Evolutionary conservation across 768 basidiomycete species (phyloP).

Genomic region (Suillus plorans): DNA sequence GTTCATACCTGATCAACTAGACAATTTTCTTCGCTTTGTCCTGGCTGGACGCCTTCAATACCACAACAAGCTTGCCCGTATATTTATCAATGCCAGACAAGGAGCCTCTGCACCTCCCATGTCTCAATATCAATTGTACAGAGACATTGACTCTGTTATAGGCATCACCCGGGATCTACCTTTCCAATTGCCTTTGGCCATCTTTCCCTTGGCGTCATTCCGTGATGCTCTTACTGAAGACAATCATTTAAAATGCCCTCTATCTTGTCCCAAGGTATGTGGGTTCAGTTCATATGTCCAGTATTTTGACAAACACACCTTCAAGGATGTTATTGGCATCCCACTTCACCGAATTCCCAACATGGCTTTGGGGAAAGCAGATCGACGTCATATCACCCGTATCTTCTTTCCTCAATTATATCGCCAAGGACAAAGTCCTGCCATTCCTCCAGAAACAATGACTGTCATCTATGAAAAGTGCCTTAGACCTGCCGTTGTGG

Average conservation of each 20-base stretch:
- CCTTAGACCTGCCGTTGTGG: neutral
- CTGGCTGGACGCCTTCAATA: neutral
- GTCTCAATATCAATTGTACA: neutral
- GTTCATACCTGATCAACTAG: neutral
- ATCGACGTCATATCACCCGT: neutral
- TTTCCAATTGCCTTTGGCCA: neutral
- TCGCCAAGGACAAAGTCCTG: neutral
- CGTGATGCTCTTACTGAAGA: neutral
- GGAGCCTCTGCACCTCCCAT: neutral
- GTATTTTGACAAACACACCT: neutral
- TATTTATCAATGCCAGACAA: neutral
- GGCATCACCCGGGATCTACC: neutral
- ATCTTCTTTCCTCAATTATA: slow-evolving; percentile 11
- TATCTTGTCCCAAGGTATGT: neutral
- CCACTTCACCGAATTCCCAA: slow-evolving; percentile 10
- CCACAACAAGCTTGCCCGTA: neutral
- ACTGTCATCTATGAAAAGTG: slow-evolving; percentile 4
- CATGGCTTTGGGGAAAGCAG: slow-evolving; percentile 8
- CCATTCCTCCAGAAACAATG: neutral
- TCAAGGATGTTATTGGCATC: neutral
- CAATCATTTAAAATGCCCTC: neutral
- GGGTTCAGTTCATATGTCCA: neutral
- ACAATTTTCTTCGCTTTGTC: neutral
- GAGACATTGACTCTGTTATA: neutral
- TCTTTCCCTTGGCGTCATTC: neutral